Conservation (phyloP, 306 rosid genomes). For the Gynostemma pentaphyllum region DNA sequence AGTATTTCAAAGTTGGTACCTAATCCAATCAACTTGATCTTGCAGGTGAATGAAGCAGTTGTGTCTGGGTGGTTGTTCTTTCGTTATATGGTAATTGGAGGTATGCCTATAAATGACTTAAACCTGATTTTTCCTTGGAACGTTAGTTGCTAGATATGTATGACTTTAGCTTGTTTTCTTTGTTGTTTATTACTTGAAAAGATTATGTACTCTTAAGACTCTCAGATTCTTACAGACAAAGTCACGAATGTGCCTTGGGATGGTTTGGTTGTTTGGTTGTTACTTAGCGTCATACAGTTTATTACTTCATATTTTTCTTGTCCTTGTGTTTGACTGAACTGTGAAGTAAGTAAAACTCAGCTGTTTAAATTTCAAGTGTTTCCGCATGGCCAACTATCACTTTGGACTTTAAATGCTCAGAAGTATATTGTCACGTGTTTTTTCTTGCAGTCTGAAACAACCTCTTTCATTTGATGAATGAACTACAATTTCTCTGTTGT, state of each 20-base stretch:
- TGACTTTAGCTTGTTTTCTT: not conserved
- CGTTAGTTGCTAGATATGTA: not conserved
- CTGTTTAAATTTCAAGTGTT: not conserved
- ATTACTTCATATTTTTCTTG: not conserved
- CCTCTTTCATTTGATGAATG: not conserved
- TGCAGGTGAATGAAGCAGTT: slow-evolving; percentile 91
- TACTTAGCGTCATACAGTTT: not conserved
- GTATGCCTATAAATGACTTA: slow-evolving; percentile 25
- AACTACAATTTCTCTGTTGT: not conserved
- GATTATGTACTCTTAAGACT: not conserved
- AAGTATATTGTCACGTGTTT: not conserved
- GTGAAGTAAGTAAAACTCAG: not conserved
- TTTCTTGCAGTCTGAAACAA: not conserved
- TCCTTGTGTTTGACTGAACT: not conserved
- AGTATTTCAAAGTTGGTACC: not conserved
- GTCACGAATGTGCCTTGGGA: not conserved
- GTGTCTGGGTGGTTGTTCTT: slow-evolving; percentile 96
- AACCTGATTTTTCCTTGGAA: not conserved
- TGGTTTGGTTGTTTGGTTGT: not conserved
- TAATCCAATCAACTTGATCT: slow-evolving; percentile 12
- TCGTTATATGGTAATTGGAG: slow-evolving; percentile 98
- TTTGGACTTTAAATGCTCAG: not conserved
- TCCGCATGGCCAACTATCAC: not conserved
- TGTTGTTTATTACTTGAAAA: not conserved
- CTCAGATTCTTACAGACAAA: not conserved